Conservation (phyloP, 768 basidiomycete genomes). For the Auricularia heimuer region DNA sequence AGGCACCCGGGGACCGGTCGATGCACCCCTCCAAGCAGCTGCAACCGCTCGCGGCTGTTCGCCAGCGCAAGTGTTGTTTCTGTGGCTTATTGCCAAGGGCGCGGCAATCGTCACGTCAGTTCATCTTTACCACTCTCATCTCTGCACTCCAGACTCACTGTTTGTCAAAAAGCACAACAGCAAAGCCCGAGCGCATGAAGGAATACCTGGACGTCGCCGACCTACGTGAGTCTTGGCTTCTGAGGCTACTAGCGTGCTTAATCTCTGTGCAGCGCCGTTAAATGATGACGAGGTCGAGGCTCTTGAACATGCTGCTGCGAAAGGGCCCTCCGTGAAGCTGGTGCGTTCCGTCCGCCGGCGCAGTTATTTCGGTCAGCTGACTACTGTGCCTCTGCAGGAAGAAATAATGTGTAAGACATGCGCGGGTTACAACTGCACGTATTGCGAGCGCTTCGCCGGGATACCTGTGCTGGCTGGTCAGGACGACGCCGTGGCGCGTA, state of each 20-base stretch:
- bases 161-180: slow-evolving; percentile 25
- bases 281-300: slow-evolving; percentile 40
- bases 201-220: slow-evolving; percentile 62
- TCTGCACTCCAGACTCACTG: background rate
- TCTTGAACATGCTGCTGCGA: slow-evolving; percentile 45
- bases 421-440: background rate
- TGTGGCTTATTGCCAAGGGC: slow-evolving; percentile 63
- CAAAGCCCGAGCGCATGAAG: slow-evolving; percentile 53
- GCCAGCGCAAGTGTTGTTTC: slow-evolving; percentile 58
- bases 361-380: background rate
- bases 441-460: background rate
- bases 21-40: slow-evolving; percentile 45
- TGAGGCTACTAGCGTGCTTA: background rate
- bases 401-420: background rate
- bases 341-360: background rate
- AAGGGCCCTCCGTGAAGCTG: background rate
- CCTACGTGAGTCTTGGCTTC: slow-evolving; percentile 31
- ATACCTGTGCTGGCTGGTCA: background rate
- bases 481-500: background rate
- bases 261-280: slow-evolving; percentile 29
- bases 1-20: slow-evolving; percentile 53
- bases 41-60: slow-evolving; percentile 40
- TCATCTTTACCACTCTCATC: background rate
- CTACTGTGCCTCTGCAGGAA: background rate
- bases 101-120: slow-evolving; percentile 51